Evolutionary conservation across 352 stramenopile species (phyloP).

Genomic region (Blastocystis sp.): DNA sequence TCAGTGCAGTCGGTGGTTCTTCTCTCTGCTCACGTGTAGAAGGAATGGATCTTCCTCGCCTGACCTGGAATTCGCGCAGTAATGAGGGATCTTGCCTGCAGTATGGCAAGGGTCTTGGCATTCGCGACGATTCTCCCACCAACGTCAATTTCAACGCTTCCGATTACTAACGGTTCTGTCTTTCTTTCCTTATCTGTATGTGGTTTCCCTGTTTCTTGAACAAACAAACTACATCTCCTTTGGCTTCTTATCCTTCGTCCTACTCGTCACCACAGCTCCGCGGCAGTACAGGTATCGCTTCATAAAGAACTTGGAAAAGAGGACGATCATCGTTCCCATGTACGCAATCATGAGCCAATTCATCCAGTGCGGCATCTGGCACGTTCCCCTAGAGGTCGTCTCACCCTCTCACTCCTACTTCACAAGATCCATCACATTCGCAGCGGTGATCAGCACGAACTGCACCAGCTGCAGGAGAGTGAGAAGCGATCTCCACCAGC

Average conservation of each 20-base stretch:
- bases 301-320: conserved; percentile 66
- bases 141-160: conserved; percentile 52
- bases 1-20: not conserved
- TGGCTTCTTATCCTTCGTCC: not conserved
- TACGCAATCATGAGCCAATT: conserved; percentile 63
- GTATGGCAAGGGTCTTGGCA: conserved; percentile 5
- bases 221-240: not conserved
- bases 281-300: conserved; percentile 52
- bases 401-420: conserved; percentile 1
- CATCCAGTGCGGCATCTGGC: conserved; percentile 40
- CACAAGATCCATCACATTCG: conserved; percentile 51
- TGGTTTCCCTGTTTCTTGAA: conserved; percentile 30
- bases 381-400: conserved; percentile 34
- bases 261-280: not conserved
- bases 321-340: conserved; percentile 67
- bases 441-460: conserved; percentile 60
- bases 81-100: conserved; percentile 3
- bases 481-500: conserved; percentile 65
- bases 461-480: conserved; percentile 63
- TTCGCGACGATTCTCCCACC: conserved; percentile 22
- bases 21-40: not conserved
- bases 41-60: conserved; percentile 37
- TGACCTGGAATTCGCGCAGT: not conserved
- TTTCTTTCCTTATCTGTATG: conserved; percentile 26
- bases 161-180: conserved; percentile 8